These are phyloP conservation scores for Coelastrella sp. DNA, from an alignment of 139 green algal genomes.

Conservation along the genomic window DNA sequence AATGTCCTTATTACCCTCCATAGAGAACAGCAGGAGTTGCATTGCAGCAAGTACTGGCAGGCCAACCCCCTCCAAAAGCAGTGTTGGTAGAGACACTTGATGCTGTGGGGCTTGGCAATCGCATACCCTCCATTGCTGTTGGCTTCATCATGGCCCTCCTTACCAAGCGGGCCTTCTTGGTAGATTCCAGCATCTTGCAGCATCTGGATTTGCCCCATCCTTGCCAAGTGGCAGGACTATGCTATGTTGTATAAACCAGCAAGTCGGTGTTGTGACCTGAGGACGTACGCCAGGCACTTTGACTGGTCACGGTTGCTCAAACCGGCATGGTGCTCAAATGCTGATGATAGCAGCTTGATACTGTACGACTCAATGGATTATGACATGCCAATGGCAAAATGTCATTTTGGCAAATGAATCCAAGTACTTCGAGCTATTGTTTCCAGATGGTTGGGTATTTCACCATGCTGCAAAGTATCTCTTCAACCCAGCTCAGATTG, in stretches of 20 bases:
- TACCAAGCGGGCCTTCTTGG: background rate
- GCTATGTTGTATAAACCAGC: background rate
- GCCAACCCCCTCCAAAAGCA: background rate
- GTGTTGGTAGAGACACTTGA: background rate
- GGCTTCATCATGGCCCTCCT: conserved; percentile 6
- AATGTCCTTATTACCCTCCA: no score
- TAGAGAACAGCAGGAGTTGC: no score
- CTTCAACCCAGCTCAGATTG: background rate
- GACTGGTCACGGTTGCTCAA: no score
- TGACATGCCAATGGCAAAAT: no score
- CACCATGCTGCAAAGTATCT: background rate
- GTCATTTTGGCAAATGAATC: background rate
- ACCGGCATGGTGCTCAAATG: background rate
- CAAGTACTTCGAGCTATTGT: background rate
- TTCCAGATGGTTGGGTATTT: conserved; percentile 22
- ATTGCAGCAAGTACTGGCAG: no score
- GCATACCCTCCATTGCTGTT: conserved; percentile 1
- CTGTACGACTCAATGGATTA: conserved; percentile 24
- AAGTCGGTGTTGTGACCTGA: background rate
- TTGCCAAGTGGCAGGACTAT: background rate
- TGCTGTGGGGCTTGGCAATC: background rate
- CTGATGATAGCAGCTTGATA: background rate
- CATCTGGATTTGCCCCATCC: background rate
- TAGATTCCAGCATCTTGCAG: background rate
- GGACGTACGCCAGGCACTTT: no score